Conservation (phyloP, 805 yeast species). For the Sugiyamaella qingdaonensis region DNA sequence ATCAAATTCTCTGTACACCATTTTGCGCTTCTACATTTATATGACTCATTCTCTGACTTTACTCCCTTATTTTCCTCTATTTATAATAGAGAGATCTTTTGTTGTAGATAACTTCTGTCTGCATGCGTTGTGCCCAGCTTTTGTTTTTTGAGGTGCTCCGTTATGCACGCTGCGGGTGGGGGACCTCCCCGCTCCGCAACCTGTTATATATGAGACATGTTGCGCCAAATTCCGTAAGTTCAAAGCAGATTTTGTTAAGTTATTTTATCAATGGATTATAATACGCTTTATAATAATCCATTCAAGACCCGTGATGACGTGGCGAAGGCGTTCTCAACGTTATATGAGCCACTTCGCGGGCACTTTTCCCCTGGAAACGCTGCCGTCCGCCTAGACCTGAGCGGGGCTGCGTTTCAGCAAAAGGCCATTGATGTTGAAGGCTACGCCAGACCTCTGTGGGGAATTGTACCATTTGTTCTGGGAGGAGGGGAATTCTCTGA, state of each 20-base stretch:
- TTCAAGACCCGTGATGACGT: slow-evolving; percentile 17
- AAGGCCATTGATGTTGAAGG: slow-evolving; percentile 31
- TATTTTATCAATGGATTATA: neutral
- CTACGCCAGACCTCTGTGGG: slow-evolving; percentile 33
- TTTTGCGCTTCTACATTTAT: no score
- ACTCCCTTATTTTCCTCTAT: no score
- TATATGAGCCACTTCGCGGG: slow-evolving; percentile 17
- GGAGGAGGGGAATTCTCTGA: slow-evolving; percentile 27
- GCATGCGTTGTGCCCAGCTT: no score
- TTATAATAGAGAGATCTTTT: no score
- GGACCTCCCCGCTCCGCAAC: no score
- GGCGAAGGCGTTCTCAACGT: slow-evolving; percentile 10
- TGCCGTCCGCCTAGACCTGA: slow-evolving; percentile 19
- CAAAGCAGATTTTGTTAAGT: no score
- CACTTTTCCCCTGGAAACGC: slow-evolving; percentile 20
- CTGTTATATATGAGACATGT: no score
- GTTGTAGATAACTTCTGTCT: no score
- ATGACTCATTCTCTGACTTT: no score
- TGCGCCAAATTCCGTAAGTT: no score
- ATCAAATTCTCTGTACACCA: no score
- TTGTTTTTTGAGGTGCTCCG: no score
- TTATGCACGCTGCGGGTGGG: neutral
- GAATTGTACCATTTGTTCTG: slow-evolving; percentile 27
- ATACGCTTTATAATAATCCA: slow-evolving; percentile 11
- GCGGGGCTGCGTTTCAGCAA: slow-evolving; percentile 28